These are phyloP conservation scores for Fusarium nanum DNA, from an alignment of 2,329 filamentous ascomycete genomes.

Conservation along the genomic window DNA sequence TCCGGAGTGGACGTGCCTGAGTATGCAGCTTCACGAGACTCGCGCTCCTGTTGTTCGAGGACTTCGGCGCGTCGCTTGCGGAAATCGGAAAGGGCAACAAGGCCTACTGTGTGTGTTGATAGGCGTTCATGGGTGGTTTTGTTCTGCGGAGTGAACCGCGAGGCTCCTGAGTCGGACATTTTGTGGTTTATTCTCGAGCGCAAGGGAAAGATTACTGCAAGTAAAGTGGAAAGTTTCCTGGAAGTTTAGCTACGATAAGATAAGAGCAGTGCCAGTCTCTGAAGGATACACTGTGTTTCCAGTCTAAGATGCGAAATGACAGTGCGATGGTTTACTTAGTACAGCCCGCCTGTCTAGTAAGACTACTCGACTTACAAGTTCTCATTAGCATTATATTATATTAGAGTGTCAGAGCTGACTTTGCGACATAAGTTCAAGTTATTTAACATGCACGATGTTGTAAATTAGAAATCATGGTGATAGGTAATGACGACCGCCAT, in stretches of 20 bases:
- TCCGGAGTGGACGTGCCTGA: slow-evolving; percentile 61
- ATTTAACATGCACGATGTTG: background rate
- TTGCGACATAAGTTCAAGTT: background rate
- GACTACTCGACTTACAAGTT: background rate
- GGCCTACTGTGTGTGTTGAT: slow-evolving; percentile 87
- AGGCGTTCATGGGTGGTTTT: slow-evolving; percentile 83
- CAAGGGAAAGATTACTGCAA: background rate
- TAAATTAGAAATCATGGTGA: background rate
- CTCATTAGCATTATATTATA: background rate
- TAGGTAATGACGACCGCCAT: background rate
- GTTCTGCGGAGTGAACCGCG: slow-evolving; percentile 80
- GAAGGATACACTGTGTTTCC: background rate
- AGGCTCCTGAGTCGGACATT: slow-evolving; percentile 58
- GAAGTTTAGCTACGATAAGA: slow-evolving; percentile 14
- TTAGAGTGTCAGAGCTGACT: background rate
- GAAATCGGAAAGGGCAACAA: slow-evolving; percentile 92
- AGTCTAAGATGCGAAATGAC: accelerated
- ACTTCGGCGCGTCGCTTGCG: slow-evolving; percentile 95
- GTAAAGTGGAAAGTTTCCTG: slow-evolving; percentile 2
- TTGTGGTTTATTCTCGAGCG: slow-evolving; percentile 8
- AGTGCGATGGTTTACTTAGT: background rate
- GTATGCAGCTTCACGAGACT: slow-evolving; percentile 73
- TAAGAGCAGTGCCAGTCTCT: slow-evolving; percentile 1
- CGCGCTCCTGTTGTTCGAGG: slow-evolving; percentile 89
- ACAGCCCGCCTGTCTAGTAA: background rate